Conservation (phyloP, 1,139 yeast species). For the Suzukiozyma palmioleophila region DNA sequence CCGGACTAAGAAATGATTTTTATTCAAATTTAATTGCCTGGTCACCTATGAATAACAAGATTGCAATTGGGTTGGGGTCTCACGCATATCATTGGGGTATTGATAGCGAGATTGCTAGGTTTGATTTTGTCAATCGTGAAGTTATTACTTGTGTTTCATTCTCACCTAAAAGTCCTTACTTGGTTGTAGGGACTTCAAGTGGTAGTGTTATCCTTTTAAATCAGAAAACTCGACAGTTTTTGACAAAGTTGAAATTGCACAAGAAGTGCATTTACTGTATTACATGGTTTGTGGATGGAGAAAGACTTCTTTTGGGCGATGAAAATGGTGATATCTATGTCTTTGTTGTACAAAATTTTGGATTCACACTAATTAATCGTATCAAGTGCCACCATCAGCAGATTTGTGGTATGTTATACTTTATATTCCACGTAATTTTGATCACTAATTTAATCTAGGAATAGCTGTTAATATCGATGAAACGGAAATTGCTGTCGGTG, state of each 20-base stretch:
- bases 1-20: constrained; percentile 72
- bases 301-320: constrained; percentile 58
- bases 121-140: constrained; percentile 24
- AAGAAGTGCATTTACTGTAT: constrained; percentile 52
- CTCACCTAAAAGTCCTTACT: constrained; percentile 35
- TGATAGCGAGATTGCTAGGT: constrained; percentile 36
- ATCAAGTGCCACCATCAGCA: constrained; percentile 59
- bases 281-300: constrained; percentile 52
- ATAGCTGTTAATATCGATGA: constrained; percentile 48
- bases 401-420: constrained; percentile 52
- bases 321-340: constrained; percentile 58
- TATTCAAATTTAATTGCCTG: constrained; percentile 77
- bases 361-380: constrained; percentile 12
- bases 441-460: constrained; percentile 25
- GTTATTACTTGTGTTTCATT: constrained; percentile 58
- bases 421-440: background rate
- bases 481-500: constrained; percentile 61
- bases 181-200: constrained; percentile 50
- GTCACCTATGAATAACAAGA: constrained; percentile 49
- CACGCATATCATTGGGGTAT: constrained; percentile 67
- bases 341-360: constrained; percentile 26
- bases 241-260: constrained; percentile 1
- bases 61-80: constrained; percentile 68
- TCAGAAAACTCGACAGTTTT: constrained; percentile 11
- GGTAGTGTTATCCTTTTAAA: constrained; percentile 25